phyloP scores from a whole-genome alignment of 2,329 filamentous ascomycete species.

The Gnomoniopsis smithogilvyi region DNA sequence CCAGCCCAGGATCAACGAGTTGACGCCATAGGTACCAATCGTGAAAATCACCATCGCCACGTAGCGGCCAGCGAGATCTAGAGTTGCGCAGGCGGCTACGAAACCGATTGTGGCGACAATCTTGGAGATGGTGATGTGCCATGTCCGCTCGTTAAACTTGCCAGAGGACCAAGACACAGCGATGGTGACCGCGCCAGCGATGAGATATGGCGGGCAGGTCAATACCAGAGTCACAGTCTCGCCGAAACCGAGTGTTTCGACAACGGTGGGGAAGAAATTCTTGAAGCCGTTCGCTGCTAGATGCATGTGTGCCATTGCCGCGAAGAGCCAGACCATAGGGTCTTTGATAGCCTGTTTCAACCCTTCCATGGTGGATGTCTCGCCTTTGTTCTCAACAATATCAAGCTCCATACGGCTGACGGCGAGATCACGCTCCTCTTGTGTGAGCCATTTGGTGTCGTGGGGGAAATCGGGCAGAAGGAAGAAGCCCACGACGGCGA shows the following conservation, averaged over 20 bases:
- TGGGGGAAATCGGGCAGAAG: constrained; percentile 11
- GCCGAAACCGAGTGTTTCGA: constrained; percentile 37
- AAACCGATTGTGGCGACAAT: constrained; percentile 37
- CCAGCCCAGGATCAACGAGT: constrained; percentile 41
- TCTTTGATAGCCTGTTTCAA: constrained; percentile 21
- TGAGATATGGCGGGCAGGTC: constrained; percentile 43
- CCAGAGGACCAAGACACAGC: constrained; percentile 40
- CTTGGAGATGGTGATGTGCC: constrained; percentile 38
- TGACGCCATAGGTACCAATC: constrained; percentile 36
- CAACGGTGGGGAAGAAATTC: constrained; percentile 31
- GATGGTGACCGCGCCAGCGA: constrained; percentile 41
- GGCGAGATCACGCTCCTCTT: not conserved
- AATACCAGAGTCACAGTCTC: constrained; percentile 39
- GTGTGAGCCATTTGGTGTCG: constrained; percentile 8
- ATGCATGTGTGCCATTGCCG: constrained; percentile 14
- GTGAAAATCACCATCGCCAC: constrained; percentile 34
- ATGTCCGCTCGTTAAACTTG: constrained; percentile 38
- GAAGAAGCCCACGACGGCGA: constrained; percentile 25
- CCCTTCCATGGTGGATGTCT: constrained; percentile 21
- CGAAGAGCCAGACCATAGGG: constrained; percentile 21
- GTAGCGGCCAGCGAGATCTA: constrained; percentile 30
- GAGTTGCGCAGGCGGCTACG: constrained; percentile 29
- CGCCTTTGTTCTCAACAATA: constrained; percentile 17
- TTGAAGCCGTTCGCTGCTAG: constrained; percentile 38
- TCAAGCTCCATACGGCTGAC: constrained; percentile 1